phyloP scores from a whole-genome alignment of 2,329 filamentous ascomycete species.

The Claviceps pazoutovae region DNA sequence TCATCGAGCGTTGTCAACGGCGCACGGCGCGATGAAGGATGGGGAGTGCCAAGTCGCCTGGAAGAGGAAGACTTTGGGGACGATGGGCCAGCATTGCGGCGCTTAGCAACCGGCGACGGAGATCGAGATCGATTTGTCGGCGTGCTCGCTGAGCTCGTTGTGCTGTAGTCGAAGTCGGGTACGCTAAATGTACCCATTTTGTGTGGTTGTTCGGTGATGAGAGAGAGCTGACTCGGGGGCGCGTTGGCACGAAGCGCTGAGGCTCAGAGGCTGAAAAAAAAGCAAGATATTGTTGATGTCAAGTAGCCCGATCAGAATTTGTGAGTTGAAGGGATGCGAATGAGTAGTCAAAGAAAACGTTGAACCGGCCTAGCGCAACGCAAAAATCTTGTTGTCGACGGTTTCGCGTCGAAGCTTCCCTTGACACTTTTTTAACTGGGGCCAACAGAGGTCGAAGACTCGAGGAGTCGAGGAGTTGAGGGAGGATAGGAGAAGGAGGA shows the following conservation, averaged over 20 bases:
- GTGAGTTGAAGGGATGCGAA: neutral
- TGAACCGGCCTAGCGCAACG: too few species aligned
- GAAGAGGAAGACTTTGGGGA: conserved; percentile 14
- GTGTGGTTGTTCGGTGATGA: neutral
- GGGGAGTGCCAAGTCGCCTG: conserved; percentile 25
- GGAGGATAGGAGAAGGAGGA: too few species aligned
- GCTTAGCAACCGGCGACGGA: conserved; percentile 30
- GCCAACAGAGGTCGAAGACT: too few species aligned
- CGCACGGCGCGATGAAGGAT: conserved; percentile 23
- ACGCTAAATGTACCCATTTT: conserved; percentile 26
- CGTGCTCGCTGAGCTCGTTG: conserved; percentile 19
- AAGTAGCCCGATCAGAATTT: neutral
- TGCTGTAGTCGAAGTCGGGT: conserved; percentile 20
- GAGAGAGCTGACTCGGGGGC: neutral
- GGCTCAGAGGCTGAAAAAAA: neutral
- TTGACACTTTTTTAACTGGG: too few species aligned
- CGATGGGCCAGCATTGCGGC: conserved; percentile 25
- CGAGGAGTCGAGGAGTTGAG: too few species aligned
- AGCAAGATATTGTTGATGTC: too few species aligned
- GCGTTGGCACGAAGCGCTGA: neutral
- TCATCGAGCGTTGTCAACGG: conserved; percentile 22
- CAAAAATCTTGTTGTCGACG: too few species aligned
- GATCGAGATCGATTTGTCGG: conserved; percentile 22
- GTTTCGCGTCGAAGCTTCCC: too few species aligned
- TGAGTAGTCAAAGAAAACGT: too few species aligned